Base-by-base conservation (phyloP, 2,329 filamentous ascomycete species). In the Onygenales sp. region DNA sequence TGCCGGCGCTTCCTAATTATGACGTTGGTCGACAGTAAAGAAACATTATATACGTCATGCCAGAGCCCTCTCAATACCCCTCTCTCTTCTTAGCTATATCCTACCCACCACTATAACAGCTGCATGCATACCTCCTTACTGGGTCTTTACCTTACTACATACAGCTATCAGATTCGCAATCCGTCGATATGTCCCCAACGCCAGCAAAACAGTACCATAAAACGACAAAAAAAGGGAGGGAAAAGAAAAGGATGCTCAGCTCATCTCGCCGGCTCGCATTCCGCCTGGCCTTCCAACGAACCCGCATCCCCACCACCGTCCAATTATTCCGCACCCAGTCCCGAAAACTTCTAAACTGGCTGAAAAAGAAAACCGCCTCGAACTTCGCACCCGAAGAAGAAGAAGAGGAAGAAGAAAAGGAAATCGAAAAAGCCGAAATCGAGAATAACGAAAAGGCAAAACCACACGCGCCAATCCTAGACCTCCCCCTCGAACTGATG, bases 401-500 rank as follows among this genome's bases (percentile, higher is more conserved):
- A 6, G 44, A 31, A 32, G 17, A 33, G 10, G n/a, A 33, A 32
- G 31, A 31, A 14, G 27, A 46, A 46, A 27, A 46, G 27, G 44
- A 46, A 39, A 39, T 5, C 9, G 27, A 47, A 35, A 47, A 9
- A 47, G 9, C 44, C 14, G 21, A 27, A 27, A 27, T 27, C 21
- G 21, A 27, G 3, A 27, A 27, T 27, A 27, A 27, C 5, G 21
- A 27, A 27, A 27, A 27, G 21, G 5, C 21, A 27, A 27, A 27
- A 27, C 21, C 21, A 27, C 21, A 27, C 21, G 21, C 44, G 9
- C 44, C 44, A 31, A 43, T 51, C 8, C 31, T 51, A n/a, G n/a
- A 13, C 14, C 43, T 52, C 11, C 50, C 50, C 13, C 27, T 43
- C n/a, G 50, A 52, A 27, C 50, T 52, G 17, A 2, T 52, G n/a